Percentiles rank a stretch among this genome's conserved stretches.
Evolutionary conservation across 148 eudicot genomes (phyloP).

Genomic region (Cornus controversa): DNA sequence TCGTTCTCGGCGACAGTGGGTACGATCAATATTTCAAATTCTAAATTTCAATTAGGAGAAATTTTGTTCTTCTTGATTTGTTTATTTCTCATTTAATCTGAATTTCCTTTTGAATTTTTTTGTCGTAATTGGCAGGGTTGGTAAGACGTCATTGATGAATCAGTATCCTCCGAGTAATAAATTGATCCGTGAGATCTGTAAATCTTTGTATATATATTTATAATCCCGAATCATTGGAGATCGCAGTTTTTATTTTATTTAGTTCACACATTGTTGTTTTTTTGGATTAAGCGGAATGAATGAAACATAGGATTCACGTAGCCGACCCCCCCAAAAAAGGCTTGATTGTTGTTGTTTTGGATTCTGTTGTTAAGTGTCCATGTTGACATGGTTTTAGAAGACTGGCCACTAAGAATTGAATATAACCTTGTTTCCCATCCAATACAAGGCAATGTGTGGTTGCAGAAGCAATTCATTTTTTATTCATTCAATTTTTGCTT

Average conservation of each 20-base stretch:
- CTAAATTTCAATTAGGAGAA: background rate
- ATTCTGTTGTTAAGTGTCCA: background rate
- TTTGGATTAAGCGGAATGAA: no score
- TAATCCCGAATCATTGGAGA: background rate
- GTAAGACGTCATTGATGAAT: conserved; percentile 80
- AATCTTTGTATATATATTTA: background rate
- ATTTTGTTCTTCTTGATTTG: background rate
- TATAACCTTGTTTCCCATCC: background rate
- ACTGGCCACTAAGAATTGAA: no score
- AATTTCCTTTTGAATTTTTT: background rate
- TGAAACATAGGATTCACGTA: no score
- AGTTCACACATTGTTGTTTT: background rate
- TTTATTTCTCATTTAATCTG: background rate
- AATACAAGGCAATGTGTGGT: background rate
- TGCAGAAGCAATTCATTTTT: background rate
- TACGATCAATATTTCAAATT: conserved; percentile 10
- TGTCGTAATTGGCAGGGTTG: conserved; percentile 49
- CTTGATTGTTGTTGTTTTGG: background rate
- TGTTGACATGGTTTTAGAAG: background rate
- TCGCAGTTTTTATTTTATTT: background rate
- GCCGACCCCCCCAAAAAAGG: no score
- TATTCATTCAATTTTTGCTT: background rate
- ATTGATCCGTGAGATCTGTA: conserved; percentile 4
- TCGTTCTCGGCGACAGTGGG: conserved; percentile 80
- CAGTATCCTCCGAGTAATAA: conserved; percentile 55